These are phyloP conservation scores for Phytophthora fragariae DNA, from an alignment of 352 stramenopile species.

Conservation along the genomic window DNA sequence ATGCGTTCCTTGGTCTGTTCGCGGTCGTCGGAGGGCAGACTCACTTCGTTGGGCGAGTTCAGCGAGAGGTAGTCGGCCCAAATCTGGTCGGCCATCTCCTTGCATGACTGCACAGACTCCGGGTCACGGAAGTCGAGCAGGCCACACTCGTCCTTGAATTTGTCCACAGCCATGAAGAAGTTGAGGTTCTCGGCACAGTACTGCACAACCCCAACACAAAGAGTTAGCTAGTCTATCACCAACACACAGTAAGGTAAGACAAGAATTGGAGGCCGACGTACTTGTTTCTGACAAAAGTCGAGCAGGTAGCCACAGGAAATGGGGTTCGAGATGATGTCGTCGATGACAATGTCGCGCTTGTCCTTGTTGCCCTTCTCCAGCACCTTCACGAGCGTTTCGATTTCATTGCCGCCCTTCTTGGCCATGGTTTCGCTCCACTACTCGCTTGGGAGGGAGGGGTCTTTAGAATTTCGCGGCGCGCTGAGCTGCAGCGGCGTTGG, in stretches of 20 bases:
- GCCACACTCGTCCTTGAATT: conserved; percentile 85
- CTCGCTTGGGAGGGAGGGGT: neutral
- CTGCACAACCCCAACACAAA: conserved; percentile 27
- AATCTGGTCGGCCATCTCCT: conserved; percentile 87
- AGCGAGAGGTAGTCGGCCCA: conserved; percentile 85
- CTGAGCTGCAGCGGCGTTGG: conserved; percentile 1
- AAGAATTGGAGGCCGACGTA: conserved; percentile 38
- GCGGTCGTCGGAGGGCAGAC: conserved; percentile 79
- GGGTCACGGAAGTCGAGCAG: conserved; percentile 82
- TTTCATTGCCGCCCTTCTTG: conserved; percentile 78
- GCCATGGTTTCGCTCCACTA: conserved; percentile 44
- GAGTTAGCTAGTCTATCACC: too few species aligned
- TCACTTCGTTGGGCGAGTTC: conserved; percentile 88
- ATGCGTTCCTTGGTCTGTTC: conserved; percentile 85
- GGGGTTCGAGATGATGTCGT: conserved; percentile 89
- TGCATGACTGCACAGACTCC: conserved; percentile 82
- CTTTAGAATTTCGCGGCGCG: neutral
- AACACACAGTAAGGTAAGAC: neutral
- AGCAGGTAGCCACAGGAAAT: conserved; percentile 86
- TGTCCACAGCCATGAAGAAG: conserved; percentile 90
- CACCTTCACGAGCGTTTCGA: conserved; percentile 69
- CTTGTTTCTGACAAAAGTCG: conserved; percentile 88
- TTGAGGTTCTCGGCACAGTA: conserved; percentile 89
- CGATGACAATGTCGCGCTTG: conserved; percentile 84
- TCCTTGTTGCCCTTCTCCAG: conserved; percentile 74